These are phyloP conservation scores for Ascodesmis nigricans DNA, from an alignment of 495 filamentous ascomycete genomes.

Conservation along the genomic window DNA sequence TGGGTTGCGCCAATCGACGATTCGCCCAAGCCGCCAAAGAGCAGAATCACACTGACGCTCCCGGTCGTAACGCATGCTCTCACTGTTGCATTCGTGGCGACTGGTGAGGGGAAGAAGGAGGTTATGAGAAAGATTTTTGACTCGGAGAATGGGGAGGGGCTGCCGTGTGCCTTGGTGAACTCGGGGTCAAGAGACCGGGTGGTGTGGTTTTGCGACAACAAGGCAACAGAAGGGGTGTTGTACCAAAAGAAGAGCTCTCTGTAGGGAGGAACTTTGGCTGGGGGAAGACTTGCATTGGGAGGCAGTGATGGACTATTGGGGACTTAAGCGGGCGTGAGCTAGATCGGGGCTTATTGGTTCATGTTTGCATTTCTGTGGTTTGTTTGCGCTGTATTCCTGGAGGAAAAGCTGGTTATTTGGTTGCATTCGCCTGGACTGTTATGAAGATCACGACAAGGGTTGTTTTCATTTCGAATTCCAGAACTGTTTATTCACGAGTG, in stretches of 20 bases:
- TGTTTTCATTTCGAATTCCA: no score
- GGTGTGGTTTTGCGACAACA: conserved; percentile 80
- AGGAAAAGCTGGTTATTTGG: no score
- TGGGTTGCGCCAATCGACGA: conserved; percentile 84
- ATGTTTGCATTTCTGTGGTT: no score
- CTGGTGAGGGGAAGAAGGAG: conserved; percentile 70
- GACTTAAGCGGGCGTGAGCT: no score
- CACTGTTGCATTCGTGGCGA: conserved; percentile 75
- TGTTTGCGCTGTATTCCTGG: no score
- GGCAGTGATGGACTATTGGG: no score
- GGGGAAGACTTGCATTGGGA: no score
- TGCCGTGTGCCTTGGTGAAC: conserved; percentile 79
- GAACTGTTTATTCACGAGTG: no score
- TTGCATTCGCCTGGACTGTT: no score
- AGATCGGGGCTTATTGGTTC: no score
- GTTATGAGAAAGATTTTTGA: conserved; percentile 84
- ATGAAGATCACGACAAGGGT: no score
- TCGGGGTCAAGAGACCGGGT: conserved; percentile 58
- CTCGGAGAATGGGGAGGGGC: conserved; percentile 42
- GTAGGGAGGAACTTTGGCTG: no score
- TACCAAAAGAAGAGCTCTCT: conserved; percentile 44
- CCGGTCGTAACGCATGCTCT: conserved; percentile 69
- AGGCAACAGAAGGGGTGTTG: conserved; percentile 59
- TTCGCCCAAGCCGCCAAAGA: conserved; percentile 81
- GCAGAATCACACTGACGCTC: conserved; percentile 74